Evolutionary conservation across 108 stramenopile species (phyloP), one percentile per base, ranked within the genome.

Genomic region (Bacterosira constricta): DNA sequence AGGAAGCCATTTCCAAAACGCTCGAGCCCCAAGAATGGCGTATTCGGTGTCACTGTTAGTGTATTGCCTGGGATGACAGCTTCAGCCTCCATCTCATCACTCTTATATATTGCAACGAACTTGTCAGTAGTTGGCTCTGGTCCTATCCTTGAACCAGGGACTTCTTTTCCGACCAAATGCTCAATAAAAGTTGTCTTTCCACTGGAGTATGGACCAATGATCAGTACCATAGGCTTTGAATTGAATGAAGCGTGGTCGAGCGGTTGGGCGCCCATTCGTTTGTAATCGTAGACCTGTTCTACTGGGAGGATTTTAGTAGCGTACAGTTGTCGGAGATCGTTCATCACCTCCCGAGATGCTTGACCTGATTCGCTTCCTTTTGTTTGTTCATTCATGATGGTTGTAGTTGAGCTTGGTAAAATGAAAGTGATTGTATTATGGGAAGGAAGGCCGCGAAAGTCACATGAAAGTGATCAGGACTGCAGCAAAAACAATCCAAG

Each of bases 131-230:
- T 84, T 6, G 83, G 85, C 67, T 86, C 86, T 0, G 84, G 84
- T 4, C 88, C 86, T 20, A 87, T 80, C 30, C 88, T 61, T 57
- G 87, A 75, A 17, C 89, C 89, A 6, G 88, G 90, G 45, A 91
- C 87, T 32, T 80, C 78, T 9, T 61, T 53, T 38, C 79, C 75
- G 6, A 86, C 30, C 39, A 86, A 56, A 41, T 82, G 78, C 41
- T 78, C 59, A 57, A 88, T 86, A 47, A 88, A 86, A 17, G 79
- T 75, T 10, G 88, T 89, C 75, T 91, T 91, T 21, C 90, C 90
- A 21, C 87, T 85, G 6, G 82, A 83, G 62, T 90, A 90, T 65
- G 86, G 90, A 26, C 86, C 86, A 1, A 88, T 20, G 27, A 88
- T 31, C 25, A 88, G 51, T 3, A 85, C 86, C 79, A 91, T 83